Evolutionary conservation across 1,139 yeast species (phyloP).

Genomic region (Debaryomyces psychrophilus): DNA sequence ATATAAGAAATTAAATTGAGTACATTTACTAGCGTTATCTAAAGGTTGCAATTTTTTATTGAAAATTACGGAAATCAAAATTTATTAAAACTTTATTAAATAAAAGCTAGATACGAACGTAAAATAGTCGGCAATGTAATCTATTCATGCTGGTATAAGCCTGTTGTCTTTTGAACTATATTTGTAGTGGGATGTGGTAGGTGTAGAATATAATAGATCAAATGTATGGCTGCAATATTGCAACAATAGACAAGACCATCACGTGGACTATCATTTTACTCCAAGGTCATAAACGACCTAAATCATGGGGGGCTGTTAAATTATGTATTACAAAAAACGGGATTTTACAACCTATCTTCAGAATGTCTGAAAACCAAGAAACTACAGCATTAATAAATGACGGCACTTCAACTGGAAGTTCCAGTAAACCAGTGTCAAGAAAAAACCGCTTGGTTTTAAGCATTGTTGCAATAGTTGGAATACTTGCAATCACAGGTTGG

Average conservation of each 20-base stretch:
- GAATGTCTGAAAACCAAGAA: slow-evolving; percentile 4
- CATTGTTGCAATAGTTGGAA: slow-evolving; percentile 5
- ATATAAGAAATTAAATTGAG: no score
- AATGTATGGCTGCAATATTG: background rate
- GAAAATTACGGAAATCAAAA: no score
- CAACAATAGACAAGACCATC: background rate
- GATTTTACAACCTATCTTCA: background rate
- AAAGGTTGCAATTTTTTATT: no score
- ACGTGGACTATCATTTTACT: slow-evolving; percentile 1
- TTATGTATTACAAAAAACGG: background rate
- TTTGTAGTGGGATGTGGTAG: background rate
- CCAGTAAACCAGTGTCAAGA: background rate
- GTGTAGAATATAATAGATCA: background rate
- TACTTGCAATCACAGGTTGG: slow-evolving; percentile 2
- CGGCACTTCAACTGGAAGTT: background rate
- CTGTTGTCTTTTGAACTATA: background rate
- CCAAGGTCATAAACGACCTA: slow-evolving; percentile 1
- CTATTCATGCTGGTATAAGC: no score
- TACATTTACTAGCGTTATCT: no score
- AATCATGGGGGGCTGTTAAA: background rate
- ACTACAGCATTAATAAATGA: slow-evolving; percentile 4
- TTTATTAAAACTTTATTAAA: no score
- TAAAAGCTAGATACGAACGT: no score
- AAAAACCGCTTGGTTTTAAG: slow-evolving; percentile 2
- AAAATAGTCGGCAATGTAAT: no score